Evolutionary conservation across 176 grass and related monocot genomes (phyloP), one percentile per base, ranked within the genome.

Genomic region (Thalia dealbata): DNA sequence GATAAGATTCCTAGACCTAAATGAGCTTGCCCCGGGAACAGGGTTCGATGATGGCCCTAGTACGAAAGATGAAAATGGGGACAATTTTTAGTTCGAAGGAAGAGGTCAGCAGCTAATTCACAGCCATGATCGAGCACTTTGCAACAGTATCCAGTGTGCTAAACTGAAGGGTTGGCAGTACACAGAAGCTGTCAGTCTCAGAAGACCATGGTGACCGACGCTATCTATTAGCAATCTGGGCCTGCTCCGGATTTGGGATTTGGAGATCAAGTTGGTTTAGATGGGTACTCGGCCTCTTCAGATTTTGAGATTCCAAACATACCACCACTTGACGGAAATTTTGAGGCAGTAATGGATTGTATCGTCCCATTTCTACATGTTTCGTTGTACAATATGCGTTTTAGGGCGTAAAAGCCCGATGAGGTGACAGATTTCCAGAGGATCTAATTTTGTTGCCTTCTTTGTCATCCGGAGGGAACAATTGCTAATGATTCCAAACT

Each of bases 1-100:
- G 26, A 62, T 56, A 75, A 79, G 60, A 65, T 88, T 91, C 43
- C 84, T 91, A 21, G 85, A 91, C 56, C 82, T 97, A 64, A 97
- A 92, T 22, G 87, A 84, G 55, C 71, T 85, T 68, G 81, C 58
- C 7, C 87, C 87, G 45, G 76, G 73, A 29, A 50, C 77, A 41
- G 79, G 82, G n/a, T 83, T 85, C 32, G 86, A 81, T 18, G 84
- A 87, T 16, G 83, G 67, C 1, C 83, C 83, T 22, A 63, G 69
- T 50, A 76, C 85, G 27, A 81, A 91, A 85, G 79, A 81, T 7
- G 95, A 89, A 67, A 61, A 65, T 71, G 63, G 73, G 50, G 80
- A 86, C 80, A 81, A 90, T 62, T 73, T 27, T 6, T 80, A 71
- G 83, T 48, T 42, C 14, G 46, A 30, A 50, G 27, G 27, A 62